These are phyloP conservation scores for Acidiella bohemica DNA, from an alignment of 495 filamentous ascomycete genomes.

Conservation along the genomic window DNA sequence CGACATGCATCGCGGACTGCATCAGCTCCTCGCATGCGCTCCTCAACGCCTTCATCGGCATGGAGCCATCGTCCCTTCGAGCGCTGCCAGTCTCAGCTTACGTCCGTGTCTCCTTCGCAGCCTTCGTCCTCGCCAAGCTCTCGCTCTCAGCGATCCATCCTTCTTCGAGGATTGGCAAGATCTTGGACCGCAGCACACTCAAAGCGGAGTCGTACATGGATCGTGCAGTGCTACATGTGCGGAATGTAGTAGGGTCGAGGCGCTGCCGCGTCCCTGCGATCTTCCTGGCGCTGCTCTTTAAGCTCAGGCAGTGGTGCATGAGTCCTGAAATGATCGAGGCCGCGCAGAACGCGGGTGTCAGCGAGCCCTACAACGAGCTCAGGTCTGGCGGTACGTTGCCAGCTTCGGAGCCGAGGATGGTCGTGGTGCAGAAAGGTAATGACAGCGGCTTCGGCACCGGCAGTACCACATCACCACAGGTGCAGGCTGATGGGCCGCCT, in stretches of 20 bases:
- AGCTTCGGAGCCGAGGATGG: neutral
- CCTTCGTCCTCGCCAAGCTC: conserved; percentile 17
- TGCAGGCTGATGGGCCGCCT: neutral
- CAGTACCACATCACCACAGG: neutral
- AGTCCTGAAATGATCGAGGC: conserved; percentile 13
- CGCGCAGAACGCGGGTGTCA: neutral
- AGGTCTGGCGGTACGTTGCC: neutral
- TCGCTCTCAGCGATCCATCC: conserved; percentile 9
- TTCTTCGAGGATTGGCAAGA: conserved; percentile 1
- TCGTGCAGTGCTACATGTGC: conserved; percentile 7
- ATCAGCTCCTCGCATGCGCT: conserved; percentile 11
- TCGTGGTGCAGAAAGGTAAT: neutral
- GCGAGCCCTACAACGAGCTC: neutral
- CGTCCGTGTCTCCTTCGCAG: conserved; percentile 15
- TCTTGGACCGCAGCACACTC: conserved; percentile 9
- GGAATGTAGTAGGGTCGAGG: conserved; percentile 1
- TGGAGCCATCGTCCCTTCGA: conserved; percentile 3
- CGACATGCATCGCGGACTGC: conserved; percentile 7
- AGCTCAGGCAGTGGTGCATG: conserved; percentile 16
- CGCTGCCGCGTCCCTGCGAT: conserved; percentile 11
- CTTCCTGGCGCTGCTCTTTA: conserved; percentile 17
- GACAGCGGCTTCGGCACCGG: neutral
- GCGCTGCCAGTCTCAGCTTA: conserved; percentile 13
- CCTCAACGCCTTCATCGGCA: conserved; percentile 10
- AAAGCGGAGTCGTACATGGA: conserved; percentile 9